Evolutionary conservation across 768 basidiomycete genomes (phyloP).

Genomic region (Suillus discolor): DNA sequence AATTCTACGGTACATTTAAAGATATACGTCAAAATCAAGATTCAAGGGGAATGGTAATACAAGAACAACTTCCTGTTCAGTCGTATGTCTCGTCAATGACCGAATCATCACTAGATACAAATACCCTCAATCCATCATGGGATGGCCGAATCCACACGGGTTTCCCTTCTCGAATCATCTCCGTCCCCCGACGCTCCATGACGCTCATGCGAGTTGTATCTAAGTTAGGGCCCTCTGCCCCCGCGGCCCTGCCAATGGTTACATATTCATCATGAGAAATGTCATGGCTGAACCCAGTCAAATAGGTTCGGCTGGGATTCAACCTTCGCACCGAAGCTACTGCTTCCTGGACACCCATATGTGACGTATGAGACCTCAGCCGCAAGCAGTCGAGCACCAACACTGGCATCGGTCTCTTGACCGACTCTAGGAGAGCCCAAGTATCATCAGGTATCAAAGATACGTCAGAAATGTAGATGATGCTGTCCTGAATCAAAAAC

Average conservation of each 20-base stretch:
- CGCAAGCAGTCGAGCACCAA: slow-evolving; percentile 80
- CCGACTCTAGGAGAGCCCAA: slow-evolving; percentile 52
- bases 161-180: slow-evolving; percentile 49
- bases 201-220: slow-evolving; percentile 28
- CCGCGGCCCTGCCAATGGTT: slow-evolving; percentile 57
- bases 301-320: slow-evolving; percentile 63
- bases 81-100: slow-evolving; percentile 59
- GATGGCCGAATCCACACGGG: slow-evolving; percentile 68
- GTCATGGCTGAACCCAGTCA: slow-evolving; percentile 79
- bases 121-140: slow-evolving; percentile 70
- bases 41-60: neutral
- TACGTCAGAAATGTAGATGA: slow-evolving; percentile 84
- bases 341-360: slow-evolving; percentile 73
- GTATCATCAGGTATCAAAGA: slow-evolving; percentile 76
- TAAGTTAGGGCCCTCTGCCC: slow-evolving; percentile 29
- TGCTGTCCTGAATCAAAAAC: slow-evolving; percentile 64
- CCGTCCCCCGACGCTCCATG: slow-evolving; percentile 44
- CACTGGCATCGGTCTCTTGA: slow-evolving; percentile 41
- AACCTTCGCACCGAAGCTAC: slow-evolving; percentile 57
- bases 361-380: slow-evolving; percentile 69
- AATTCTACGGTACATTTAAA: neutral
- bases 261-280: slow-evolving; percentile 77
- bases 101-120: slow-evolving; percentile 41
- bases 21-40: too few species aligned
- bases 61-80: neutral